Evolutionary conservation across 2,329 filamentous ascomycete genomes (phyloP), one percentile per base, ranked within the genome.

Genomic region (Xylaria sp.): DNA sequence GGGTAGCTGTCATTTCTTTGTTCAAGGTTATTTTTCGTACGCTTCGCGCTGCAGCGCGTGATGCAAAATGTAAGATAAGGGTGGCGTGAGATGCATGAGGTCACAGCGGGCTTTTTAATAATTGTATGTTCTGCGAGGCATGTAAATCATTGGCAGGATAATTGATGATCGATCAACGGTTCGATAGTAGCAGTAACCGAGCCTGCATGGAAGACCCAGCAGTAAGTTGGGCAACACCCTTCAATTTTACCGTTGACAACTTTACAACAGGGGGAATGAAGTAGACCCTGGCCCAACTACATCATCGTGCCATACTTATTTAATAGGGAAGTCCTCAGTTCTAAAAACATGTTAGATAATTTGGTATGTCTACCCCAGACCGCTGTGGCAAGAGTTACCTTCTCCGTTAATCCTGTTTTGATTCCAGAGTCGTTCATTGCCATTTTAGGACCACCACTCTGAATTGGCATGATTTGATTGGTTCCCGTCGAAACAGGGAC

Each of bases 71-170:
- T 71, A 49, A 63, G 66, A 65, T 58, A 41, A 57, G 61, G 62
- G 65, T 31, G 66, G 59, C 52, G 68, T 20, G 33, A 20, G 43
- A 68, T 54, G 66, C 33, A 77, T 76, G 74, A 77, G 71, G 73
- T 76, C 74, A 77, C 74, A 69, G 41, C 56, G 58, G 68, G 65
- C 64, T 61, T 62, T 72, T 72, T 72, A 67, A 71, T 46, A 64
- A 57, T 6, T 66, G 15, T 58, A 59, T 28, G n/a, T 28, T 43
- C n/a, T 57, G 20, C 23, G 55, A 51, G 46, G 33, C 18, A 12
- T 67, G 20, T 23, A 25, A 15, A 31, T 46, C 31, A 46, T 57
- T 43, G 28, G 20, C 43, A 8, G 39, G 43, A 25, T 31, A 39
- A 33, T 51, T 2, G 25, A 54, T 28, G 28, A 18, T 67, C 49